These are phyloP conservation scores for Erythrophleum fordii DNA, from an alignment of 306 rosid species.

Conservation along the genomic window DNA sequence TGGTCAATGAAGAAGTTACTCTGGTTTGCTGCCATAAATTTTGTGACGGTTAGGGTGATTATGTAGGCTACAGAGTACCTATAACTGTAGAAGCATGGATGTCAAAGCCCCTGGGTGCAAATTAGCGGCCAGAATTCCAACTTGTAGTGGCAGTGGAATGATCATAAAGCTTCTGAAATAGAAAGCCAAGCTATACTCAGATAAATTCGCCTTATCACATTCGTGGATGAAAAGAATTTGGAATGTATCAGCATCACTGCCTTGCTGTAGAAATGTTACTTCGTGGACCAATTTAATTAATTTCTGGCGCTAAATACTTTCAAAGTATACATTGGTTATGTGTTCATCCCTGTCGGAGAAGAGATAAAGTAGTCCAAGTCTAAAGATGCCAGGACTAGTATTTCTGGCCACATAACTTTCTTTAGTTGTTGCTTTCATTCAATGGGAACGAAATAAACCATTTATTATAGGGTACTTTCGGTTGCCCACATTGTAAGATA, in stretches of 20 bases:
- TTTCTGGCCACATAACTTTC: slow-evolving; percentile 4
- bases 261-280: background rate
- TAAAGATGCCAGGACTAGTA: slow-evolving; percentile 36
- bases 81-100: background rate
- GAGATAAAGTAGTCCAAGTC: background rate
- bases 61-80: background rate
- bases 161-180: slow-evolving; percentile 49
- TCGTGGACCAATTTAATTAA: too few species aligned
- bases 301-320: background rate
- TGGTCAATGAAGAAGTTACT: too few species aligned
- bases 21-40: too few species aligned
- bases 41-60: too few species aligned
- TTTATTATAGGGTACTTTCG: slow-evolving; percentile 31
- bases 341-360: background rate
- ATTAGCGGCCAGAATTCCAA: slow-evolving; percentile 41
- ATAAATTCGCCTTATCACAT: slow-evolving; percentile 36
- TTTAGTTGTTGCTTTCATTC: slow-evolving; percentile 34
- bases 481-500: slow-evolving; percentile 15
- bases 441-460: slow-evolving; percentile 3
- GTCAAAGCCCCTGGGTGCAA: background rate
- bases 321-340: background rate
- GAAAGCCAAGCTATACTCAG: slow-evolving; percentile 39
- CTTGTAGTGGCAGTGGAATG: slow-evolving; percentile 45
- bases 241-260: slow-evolving; percentile 37
- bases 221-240: slow-evolving; percentile 74